These are phyloP conservation scores for Plectosphaerella sp. DNA, from an alignment of 2,329 filamentous ascomycete genomes.

Conservation along the genomic window DNA sequence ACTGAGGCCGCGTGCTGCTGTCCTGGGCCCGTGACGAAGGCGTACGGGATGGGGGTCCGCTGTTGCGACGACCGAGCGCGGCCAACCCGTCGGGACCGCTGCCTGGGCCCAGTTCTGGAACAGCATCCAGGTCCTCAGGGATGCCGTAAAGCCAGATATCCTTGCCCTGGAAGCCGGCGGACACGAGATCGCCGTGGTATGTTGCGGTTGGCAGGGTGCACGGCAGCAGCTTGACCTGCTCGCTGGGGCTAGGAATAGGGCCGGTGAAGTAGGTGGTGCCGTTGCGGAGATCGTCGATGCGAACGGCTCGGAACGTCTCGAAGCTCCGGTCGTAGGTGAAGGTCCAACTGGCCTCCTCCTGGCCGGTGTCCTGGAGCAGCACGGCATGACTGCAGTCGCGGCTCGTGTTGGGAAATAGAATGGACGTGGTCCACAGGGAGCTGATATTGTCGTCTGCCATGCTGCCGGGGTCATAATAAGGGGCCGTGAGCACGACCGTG, in stretches of 20 bases:
- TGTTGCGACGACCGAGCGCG: slow-evolving; percentile 30
- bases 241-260: slow-evolving; percentile 48
- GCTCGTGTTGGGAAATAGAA: slow-evolving; percentile 77
- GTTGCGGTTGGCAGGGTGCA: slow-evolving; percentile 66
- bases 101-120: slow-evolving; percentile 36
- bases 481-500: slow-evolving; percentile 73
- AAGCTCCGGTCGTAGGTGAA: slow-evolving; percentile 75
- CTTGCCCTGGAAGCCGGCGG: slow-evolving; percentile 66
- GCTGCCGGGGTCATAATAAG: slow-evolving; percentile 71
- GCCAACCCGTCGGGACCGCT: slow-evolving; percentile 20
- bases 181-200: slow-evolving; percentile 66
- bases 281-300: slow-evolving; percentile 69
- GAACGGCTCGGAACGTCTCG: slow-evolving; percentile 73
- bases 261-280: slow-evolving; percentile 78
- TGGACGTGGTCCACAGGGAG: slow-evolving; percentile 80
- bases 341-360: slow-evolving; percentile 68
- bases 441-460: slow-evolving; percentile 64
- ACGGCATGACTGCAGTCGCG: slow-evolving; percentile 74
- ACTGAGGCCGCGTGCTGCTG: slow-evolving; percentile 45
- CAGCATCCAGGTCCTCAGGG: slow-evolving; percentile 65
- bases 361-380: slow-evolving; percentile 55
- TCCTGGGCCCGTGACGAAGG: slow-evolving; percentile 31
- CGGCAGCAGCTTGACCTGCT: slow-evolving; percentile 58
- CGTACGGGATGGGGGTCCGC: slow-evolving; percentile 35
- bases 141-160: slow-evolving; percentile 78